Percentiles rank a stretch among this genome's conserved stretches.
phyloP scores from a whole-genome alignment of 768 basidiomycete species.

The Leucocoprinus birnbaumii region DNA sequence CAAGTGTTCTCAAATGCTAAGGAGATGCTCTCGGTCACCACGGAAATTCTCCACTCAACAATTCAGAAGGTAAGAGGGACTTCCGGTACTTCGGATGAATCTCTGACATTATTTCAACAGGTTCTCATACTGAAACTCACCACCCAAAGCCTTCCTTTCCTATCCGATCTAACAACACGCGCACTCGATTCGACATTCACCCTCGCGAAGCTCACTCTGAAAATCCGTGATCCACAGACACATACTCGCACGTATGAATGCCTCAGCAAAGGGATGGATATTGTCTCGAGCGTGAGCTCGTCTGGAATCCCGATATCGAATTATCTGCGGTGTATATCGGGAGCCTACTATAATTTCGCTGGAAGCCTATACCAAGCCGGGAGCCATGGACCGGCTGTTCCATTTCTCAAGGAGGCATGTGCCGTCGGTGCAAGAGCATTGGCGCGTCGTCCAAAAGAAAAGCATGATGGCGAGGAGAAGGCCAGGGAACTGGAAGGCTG shows the following conservation, averaged over 20 bases:
- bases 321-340: constrained; percentile 66
- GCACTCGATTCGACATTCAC: constrained; percentile 54
- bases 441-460: constrained; percentile 23
- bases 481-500: constrained; percentile 35
- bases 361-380: constrained; percentile 67
- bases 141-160: not conserved
- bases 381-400: constrained; percentile 58
- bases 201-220: constrained; percentile 44
- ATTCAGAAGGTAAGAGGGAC: not conserved
- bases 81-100: not conserved
- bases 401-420: constrained; percentile 66
- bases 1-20: not conserved
- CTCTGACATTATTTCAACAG: not conserved
- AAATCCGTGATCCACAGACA: constrained; percentile 38
- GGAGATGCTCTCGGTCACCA: constrained; percentile 12
- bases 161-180: constrained; percentile 34
- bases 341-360: constrained; percentile 67
- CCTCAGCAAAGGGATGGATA: constrained; percentile 39
- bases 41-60: not conserved
- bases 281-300: constrained; percentile 25
- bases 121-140: not conserved
- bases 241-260: constrained; percentile 44
- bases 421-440: constrained; percentile 48
- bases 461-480: constrained; percentile 17
- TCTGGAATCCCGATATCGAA: constrained; percentile 39